phyloP scores from a whole-genome alignment of 2,329 filamentous ascomycete species.

The Chrysoporthe puriensis region DNA sequence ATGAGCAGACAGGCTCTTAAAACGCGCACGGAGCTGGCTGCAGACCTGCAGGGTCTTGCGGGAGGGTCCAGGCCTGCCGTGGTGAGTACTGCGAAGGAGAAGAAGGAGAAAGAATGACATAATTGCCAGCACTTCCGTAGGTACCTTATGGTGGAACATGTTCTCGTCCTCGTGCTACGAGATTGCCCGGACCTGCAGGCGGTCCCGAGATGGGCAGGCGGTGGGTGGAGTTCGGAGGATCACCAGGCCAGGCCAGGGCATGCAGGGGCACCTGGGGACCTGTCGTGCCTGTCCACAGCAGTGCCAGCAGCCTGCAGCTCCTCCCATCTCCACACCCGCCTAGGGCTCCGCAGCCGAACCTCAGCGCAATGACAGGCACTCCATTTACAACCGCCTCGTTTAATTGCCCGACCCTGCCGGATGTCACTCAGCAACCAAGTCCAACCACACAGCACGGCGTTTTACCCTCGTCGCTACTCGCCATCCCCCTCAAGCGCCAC shows the following conservation, averaged over 20 bases:
- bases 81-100: neutral
- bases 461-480: too few species aligned
- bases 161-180: neutral
- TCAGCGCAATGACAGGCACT: conserved; percentile 12
- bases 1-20: neutral
- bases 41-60: too few species aligned
- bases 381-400: conserved; percentile 21
- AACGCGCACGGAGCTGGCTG: neutral
- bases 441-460: too few species aligned
- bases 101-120: neutral
- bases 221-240: neutral
- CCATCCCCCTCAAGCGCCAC: too few species aligned
- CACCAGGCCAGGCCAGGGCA: neutral
- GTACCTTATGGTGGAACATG: too few species aligned
- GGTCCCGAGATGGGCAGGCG: too few species aligned
- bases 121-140: too few species aligned
- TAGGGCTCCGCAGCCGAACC: neutral
- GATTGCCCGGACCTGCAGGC: too few species aligned
- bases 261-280: neutral
- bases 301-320: conserved; percentile 3
- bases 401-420: conserved; percentile 19
- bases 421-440: neutral
- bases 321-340: neutral
- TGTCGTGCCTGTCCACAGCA: neutral
- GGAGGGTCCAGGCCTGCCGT: too few species aligned